These are phyloP conservation scores for Penicillium griseofulvum DNA, from an alignment of 2,329 filamentous ascomycete genomes.

Conservation along the genomic window DNA sequence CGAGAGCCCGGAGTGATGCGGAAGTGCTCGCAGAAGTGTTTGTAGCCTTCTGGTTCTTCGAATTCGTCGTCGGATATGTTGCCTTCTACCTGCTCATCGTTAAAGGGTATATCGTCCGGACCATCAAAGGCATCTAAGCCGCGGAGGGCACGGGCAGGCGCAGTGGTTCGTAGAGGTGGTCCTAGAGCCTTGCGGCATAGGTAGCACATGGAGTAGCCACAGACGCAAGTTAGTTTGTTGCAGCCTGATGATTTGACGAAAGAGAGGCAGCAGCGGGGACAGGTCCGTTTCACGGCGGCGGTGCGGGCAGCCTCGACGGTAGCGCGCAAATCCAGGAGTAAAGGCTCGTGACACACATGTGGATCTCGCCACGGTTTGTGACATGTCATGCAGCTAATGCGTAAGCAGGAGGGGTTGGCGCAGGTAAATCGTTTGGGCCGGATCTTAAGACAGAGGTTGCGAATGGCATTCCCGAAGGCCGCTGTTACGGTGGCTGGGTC, in stretches of 20 bases:
- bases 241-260: constrained; percentile 94
- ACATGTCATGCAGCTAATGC: constrained; percentile 77
- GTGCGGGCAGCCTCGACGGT: constrained; percentile 92
- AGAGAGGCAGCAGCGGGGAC: constrained; percentile 82
- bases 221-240: constrained; percentile 94
- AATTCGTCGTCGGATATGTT: constrained; percentile 21
- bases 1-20: constrained; percentile 71
- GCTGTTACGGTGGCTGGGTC: constrained; percentile 48
- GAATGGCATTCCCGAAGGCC: constrained; percentile 60
- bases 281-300: constrained; percentile 90
- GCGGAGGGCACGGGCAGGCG: neutral
- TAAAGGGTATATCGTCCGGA: constrained; percentile 29
- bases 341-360: constrained; percentile 85
- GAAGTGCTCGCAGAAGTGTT: constrained; percentile 96
- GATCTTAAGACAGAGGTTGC: constrained; percentile 65
- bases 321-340: constrained; percentile 75
- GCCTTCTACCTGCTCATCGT: constrained; percentile 4
- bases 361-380: constrained; percentile 80
- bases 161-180: constrained; percentile 19
- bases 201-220: constrained; percentile 98
- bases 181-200: constrained; percentile 73
- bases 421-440: constrained; percentile 78
- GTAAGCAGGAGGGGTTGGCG: constrained; percentile 64
- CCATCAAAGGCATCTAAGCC: constrained; percentile 44
- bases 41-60: constrained; percentile 68